Base-by-base conservation (phyloP, 1,139 yeast species). In the Zygosaccharomyces sapae region DNA sequence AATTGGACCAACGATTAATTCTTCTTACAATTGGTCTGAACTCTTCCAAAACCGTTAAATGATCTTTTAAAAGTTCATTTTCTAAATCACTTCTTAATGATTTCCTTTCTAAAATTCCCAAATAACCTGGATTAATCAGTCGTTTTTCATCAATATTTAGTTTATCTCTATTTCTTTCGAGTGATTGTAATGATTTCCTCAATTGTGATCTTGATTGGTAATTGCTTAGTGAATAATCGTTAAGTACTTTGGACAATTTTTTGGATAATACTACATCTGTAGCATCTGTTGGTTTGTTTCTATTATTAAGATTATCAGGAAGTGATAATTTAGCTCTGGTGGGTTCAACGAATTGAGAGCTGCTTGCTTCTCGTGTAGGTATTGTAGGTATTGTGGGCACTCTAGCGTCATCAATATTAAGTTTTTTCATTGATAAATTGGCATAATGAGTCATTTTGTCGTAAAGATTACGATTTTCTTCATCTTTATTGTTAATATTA, bases 21-120 rank as follows among this genome's bases (percentile, higher is more conserved):
- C 65, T 60, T 48, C 64, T 70, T 10, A 81, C 75, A 8, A 80
- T 70, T 2, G 85, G 81, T 47, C 73, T 76, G 56, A 81, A 86
- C 47, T 80, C 86, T 55, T 77, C 80, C 46, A 89, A 69, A 0
- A 80, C 72, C 12, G 67, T 59, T 3, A 79, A 70, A 56, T 86
- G 86, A 46, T 79, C 79, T 53, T 76, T 79, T 47, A 88, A 70
- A 38, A 87, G 70, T 49, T 86, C 88, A n/a, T 73, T 73, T 57
- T 88, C 96, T 12, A 88, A 72, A 44, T 77, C 79, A 39, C 88
- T 80, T 46, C 88, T 73, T 47, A 88, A 69, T 41, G 79, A 75
- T 55, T 85, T 75, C 66, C 80, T 67, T 3, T 80, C 68, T 34
- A 80, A 70, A 1, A 80, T 73, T 0, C 88, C 87, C n/a, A 72